These are phyloP conservation scores for Stemphylium lycopersici DNA, from an alignment of 2,329 filamentous ascomycete genomes.

Conservation along the genomic window DNA sequence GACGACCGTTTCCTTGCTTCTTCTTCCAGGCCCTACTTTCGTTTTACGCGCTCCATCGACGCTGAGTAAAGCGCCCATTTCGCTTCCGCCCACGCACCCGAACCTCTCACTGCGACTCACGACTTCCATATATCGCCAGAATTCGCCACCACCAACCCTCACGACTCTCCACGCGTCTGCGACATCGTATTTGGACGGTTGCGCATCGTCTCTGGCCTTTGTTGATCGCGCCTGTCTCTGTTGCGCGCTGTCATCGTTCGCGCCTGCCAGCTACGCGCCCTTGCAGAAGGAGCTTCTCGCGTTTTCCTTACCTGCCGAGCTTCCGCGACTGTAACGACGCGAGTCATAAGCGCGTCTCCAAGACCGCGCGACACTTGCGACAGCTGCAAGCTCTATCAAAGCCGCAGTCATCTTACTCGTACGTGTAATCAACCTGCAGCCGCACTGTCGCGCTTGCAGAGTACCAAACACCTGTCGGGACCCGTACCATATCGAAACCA, in stretches of 20 bases:
- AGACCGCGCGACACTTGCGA: conserved; percentile 29
- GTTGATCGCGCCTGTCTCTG: conserved; percentile 13
- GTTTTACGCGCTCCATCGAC: conserved; percentile 23
- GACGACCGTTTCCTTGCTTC: conserved; percentile 35
- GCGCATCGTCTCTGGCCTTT: conserved; percentile 11
- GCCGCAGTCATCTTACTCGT: conserved; percentile 32
- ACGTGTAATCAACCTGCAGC: conserved; percentile 42
- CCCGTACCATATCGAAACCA: conserved; percentile 26
- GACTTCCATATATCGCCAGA: conserved; percentile 19
- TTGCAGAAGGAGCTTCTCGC: conserved; percentile 21
- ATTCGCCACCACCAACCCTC: conserved; percentile 4
- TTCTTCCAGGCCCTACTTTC: conserved; percentile 17
- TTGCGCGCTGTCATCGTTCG: conserved; percentile 16
- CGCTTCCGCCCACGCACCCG: conserved; percentile 29
- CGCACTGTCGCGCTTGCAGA: conserved; percentile 46
- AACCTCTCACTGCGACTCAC: conserved; percentile 23
- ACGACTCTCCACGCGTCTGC: conserved; percentile 17
- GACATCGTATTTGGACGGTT: conserved; percentile 4
- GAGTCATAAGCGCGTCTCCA: conserved; percentile 14
- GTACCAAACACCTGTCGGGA: conserved; percentile 39
- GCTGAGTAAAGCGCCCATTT: conserved; percentile 23
- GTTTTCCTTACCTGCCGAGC: conserved; percentile 27
- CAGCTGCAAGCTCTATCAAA: conserved; percentile 23
- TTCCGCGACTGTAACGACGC: conserved; percentile 21
- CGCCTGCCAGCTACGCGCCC: conserved; percentile 31